These are phyloP conservation scores for Solanum chmielewskii DNA, from an alignment of 257 asterid genomes.

Conservation along the genomic window DNA sequence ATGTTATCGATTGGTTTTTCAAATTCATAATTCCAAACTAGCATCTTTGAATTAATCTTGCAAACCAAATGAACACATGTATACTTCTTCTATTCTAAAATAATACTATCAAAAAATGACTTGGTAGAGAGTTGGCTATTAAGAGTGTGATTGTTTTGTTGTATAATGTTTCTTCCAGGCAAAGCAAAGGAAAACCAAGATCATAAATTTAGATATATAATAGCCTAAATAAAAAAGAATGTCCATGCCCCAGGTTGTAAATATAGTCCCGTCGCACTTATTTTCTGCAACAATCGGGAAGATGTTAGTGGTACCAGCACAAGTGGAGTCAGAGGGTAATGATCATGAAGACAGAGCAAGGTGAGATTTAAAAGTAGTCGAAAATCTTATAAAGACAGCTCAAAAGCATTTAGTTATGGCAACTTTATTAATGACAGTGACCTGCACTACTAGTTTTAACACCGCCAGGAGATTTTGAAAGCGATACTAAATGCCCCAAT, in stretches of 20 bases:
- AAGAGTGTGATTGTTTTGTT: too few relatives aligned
- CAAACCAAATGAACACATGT: background rate
- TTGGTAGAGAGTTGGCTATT: too few relatives aligned
- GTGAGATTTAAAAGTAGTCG: background rate
- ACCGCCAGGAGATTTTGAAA: slow-evolving; percentile 2
- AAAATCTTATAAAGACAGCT: background rate
- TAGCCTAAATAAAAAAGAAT: background rate
- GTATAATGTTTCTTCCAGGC: background rate
- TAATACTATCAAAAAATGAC: too few relatives aligned
- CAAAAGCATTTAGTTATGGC: background rate
- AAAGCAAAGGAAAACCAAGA: background rate
- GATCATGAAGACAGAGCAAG: background rate
- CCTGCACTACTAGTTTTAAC: background rate
- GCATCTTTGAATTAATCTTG: background rate
- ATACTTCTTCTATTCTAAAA: too few relatives aligned
- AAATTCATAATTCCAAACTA: background rate
- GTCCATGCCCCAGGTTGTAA: background rate
- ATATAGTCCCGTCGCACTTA: background rate
- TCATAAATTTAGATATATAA: background rate
- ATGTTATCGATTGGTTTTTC: background rate
- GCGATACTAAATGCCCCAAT: background rate
- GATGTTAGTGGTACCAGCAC: background rate
- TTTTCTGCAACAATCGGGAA: background rate
- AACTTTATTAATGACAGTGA: background rate
- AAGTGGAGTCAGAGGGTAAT: background rate